Base-by-base conservation (phyloP, 352 stramenopile species). In the Pythium sp. region DNA sequence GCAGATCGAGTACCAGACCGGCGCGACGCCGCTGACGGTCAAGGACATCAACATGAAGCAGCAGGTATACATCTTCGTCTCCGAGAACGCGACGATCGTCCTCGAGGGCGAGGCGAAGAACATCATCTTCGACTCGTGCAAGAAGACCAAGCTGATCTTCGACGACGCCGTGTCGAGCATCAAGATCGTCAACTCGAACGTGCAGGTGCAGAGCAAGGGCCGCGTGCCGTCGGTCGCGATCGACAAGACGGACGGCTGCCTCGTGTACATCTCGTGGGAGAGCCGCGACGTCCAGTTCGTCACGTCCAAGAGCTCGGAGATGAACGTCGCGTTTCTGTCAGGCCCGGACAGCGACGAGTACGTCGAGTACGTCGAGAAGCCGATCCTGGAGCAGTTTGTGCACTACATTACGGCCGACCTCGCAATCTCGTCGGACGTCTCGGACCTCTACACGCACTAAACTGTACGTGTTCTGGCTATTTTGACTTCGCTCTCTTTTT, bases 241-340 rank as follows among this genome's bases (percentile, higher is more conserved):
- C 79, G 98, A 99, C 87, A 99, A 99, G 87, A 99, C 97, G 38
- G 96, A 99, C 78, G 97, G 97, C 66, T 97, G 96, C 69, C 82
- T 98, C 49, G 87, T 98, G 58, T 98, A 98, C 79, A 83, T 99
- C 63, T 97, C 92, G 76, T 93, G 96, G 80, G 90, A 98, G 69
- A 91, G 85, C 30, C 80, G 96, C 36, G 77, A 89, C 58, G 82
- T 90, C 70, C 84, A 90, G 72, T 92, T 99, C 67, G 91, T 98
- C 12, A 99, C 97, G 46, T 98, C 92, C 66, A 99, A 99, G 88
- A 98, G 90, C 75, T 97, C 87, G 60, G 96, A 99, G 76, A 97
- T 98, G 92, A 98, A 98, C 82, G 92, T 99, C 61, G 93, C 87
- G 66, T 99, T 98, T 85, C 96, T 96, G 6, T 75, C 95, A 65